Conservation (phyloP, 139 green algal genomes). For the Tetradesmus obliquus region DNA sequence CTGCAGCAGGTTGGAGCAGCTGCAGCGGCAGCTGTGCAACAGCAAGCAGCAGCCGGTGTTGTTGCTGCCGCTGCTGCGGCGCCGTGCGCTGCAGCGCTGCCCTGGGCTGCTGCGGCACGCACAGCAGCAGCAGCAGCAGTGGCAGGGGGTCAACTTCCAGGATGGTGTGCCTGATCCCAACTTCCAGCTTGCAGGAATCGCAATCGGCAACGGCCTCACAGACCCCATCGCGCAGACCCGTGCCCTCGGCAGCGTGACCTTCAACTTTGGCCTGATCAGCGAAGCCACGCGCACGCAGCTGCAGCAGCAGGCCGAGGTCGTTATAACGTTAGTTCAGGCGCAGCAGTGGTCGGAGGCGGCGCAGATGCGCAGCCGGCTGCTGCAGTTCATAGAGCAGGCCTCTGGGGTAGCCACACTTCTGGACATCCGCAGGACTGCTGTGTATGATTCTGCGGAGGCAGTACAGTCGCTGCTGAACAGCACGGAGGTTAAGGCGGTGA, state of each 20-base stretch:
- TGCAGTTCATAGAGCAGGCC: not conserved
- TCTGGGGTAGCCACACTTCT: constrained; percentile 70
- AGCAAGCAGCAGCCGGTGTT: not conserved
- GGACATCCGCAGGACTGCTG: constrained; percentile 59
- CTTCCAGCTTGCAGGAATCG: constrained; percentile 41
- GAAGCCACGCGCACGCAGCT: constrained; percentile 44
- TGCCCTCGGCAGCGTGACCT: constrained; percentile 59
- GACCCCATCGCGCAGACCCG: constrained; percentile 69
- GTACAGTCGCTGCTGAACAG: constrained; percentile 76
- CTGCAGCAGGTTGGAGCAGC: not conserved
- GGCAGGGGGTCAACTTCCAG: not conserved
- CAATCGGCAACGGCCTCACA: constrained; percentile 67
- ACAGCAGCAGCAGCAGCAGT: constrained; percentile 6
- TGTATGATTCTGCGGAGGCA: constrained; percentile 69
- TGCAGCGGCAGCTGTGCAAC: not conserved
- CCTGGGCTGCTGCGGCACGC: not conserved
- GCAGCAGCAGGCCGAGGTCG: constrained; percentile 29
- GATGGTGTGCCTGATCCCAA: not conserved
- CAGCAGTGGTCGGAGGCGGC: constrained; percentile 18
- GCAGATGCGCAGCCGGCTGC: constrained; percentile 39
- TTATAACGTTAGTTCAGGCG: constrained; percentile 41
- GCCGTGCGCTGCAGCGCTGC: not conserved
- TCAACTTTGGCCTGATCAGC: constrained; percentile 68
- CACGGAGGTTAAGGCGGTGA: constrained; percentile 61
- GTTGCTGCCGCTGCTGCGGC: not conserved